Evolutionary conservation across 176 grass and related monocot species (phyloP).

Genomic region (Luzula sylvatica): DNA sequence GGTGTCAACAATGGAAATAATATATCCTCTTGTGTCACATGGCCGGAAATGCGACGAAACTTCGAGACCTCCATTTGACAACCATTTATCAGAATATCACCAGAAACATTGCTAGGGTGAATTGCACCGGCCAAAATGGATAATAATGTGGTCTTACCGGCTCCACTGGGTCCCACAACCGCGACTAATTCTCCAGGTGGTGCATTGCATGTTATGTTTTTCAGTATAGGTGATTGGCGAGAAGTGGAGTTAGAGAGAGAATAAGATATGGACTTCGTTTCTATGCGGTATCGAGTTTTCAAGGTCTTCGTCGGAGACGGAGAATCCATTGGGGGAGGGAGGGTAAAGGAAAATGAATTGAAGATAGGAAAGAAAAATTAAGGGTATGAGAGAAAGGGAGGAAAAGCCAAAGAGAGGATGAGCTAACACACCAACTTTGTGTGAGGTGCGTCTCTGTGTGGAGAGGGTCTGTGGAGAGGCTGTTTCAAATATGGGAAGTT

Average conservation of each 20-base stretch:
- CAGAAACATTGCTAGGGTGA: constrained; percentile 23
- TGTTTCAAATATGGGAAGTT: constrained; percentile 1
- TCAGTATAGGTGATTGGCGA: constrained; percentile 23
- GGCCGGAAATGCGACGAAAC: constrained; percentile 65
- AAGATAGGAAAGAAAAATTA: neutral
- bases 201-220: constrained; percentile 60
- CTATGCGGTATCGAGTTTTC: constrained; percentile 43
- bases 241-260: constrained; percentile 23
- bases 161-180: constrained; percentile 76
- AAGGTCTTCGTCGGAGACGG: constrained; percentile 22
- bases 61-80: constrained; percentile 49
- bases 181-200: constrained; percentile 55
- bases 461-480: neutral
- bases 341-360: neutral
- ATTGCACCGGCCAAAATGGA: constrained; percentile 66
- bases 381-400: neutral
- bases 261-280: constrained; percentile 58
- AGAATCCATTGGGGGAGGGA: constrained; percentile 26
- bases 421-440: constrained; percentile 60
- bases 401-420: constrained; percentile 33
- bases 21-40: constrained; percentile 82
- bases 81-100: constrained; percentile 58
- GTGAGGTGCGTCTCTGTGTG: neutral
- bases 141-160: constrained; percentile 85
- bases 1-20: constrained; percentile 89